phyloP scores from a whole-genome alignment of 371 early-diverging fungal species.

The Mortierella sp. region DNA sequence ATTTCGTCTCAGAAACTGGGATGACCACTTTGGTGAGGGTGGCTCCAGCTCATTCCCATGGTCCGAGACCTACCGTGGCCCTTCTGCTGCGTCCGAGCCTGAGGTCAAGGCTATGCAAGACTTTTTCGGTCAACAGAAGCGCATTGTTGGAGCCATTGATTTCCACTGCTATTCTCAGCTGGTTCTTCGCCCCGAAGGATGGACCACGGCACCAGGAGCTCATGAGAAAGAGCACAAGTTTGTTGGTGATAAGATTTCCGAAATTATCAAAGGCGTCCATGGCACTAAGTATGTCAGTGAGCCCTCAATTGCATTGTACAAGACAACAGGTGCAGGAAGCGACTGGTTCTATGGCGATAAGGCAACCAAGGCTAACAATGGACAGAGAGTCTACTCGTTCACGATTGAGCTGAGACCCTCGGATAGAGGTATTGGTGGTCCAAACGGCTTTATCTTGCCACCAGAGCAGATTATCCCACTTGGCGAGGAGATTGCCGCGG shows the following conservation, averaged over 20 bases:
- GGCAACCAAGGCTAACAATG: conserved; percentile 56
- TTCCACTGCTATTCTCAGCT: conserved; percentile 65
- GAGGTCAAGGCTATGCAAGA: conserved; percentile 62
- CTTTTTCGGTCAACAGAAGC: conserved; percentile 58
- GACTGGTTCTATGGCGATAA: conserved; percentile 64
- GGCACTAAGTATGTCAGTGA: conserved; percentile 58
- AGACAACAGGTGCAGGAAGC: conserved; percentile 59
- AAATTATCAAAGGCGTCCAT: conserved; percentile 37
- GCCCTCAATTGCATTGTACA: conserved; percentile 59
- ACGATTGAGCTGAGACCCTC: conserved; percentile 65
- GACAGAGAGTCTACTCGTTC: conserved; percentile 58
- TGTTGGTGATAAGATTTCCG: conserved; percentile 40
- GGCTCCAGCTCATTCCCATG: conserved; percentile 61
- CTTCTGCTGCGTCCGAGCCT: conserved; percentile 64
- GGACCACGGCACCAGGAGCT: conserved; percentile 38
- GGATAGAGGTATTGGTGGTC: conserved; percentile 35
- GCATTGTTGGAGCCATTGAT: conserved; percentile 67
- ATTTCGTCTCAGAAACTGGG: conserved; percentile 58
- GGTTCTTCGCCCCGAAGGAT: conserved; percentile 61
- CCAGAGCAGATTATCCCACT: conserved; percentile 57
- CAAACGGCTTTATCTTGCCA: conserved; percentile 55
- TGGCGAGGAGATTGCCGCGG: conserved; percentile 57
- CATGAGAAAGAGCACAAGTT: conserved; percentile 51
- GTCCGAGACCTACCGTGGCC: conserved; percentile 67
- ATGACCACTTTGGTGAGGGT: conserved; percentile 66